Evolutionary conservation across 371 early-diverging fungal genomes (phyloP).

Genomic region (Mortierella sp.): DNA sequence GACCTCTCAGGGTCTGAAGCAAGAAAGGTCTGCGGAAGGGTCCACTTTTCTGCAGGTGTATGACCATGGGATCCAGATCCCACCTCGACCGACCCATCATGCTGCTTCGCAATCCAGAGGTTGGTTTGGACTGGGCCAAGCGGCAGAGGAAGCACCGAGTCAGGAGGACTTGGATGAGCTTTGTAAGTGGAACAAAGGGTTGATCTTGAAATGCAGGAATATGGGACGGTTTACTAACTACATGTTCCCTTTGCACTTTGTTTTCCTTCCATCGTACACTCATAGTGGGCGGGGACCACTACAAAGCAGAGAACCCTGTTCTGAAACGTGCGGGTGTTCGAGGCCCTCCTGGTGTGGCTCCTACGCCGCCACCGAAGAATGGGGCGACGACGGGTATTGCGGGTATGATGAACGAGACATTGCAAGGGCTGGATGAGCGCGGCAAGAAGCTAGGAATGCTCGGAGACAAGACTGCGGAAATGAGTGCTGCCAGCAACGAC

Average conservation of each 20-base stretch:
- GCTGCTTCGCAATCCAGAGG: conserved; percentile 57
- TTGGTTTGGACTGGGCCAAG: conserved; percentile 60
- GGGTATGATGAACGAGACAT: conserved; percentile 58
- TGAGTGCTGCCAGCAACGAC: conserved; percentile 63
- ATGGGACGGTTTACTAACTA: neutral
- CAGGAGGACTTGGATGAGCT: conserved; percentile 61
- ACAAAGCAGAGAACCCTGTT: conserved; percentile 35
- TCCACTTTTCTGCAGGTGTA: conserved; percentile 52
- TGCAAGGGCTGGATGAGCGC: conserved; percentile 65
- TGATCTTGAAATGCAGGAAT: neutral
- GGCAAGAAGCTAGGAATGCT: conserved; percentile 63
- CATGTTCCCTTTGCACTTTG: too few relatives aligned
- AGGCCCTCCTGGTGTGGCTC: conserved; percentile 46
- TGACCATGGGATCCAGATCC: conserved; percentile 55
- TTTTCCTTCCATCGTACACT: neutral
- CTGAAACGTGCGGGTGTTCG: conserved; percentile 33
- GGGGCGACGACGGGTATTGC: conserved; percentile 7
- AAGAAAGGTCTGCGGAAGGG: conserved; percentile 16
- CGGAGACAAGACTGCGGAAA: conserved; percentile 64
- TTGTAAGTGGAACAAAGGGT: conserved; percentile 53
- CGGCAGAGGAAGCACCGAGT: conserved; percentile 59
- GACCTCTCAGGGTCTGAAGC: conserved; percentile 14
- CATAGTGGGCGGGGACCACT: conserved; percentile 34
- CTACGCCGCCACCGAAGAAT: conserved; percentile 7
- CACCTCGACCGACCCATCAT: conserved; percentile 56